phyloP scores from a whole-genome alignment of 2,329 filamentous ascomycete species.

The Fusarium mangiferae region DNA sequence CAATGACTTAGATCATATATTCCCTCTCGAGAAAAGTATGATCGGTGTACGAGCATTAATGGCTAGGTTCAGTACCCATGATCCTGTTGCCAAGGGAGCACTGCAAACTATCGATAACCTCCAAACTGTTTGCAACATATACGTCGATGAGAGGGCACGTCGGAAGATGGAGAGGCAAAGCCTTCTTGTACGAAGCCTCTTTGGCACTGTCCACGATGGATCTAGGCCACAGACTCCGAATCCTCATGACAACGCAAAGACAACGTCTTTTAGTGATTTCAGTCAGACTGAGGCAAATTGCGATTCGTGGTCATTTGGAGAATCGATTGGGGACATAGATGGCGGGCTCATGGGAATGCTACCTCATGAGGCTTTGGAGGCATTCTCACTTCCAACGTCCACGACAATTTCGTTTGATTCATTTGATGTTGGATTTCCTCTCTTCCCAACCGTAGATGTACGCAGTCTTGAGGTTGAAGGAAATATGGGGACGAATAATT shows the following conservation, averaged over 20 bases:
- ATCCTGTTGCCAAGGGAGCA: background rate
- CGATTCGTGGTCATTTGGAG: background rate
- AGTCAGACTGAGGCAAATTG: background rate
- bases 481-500: background rate
- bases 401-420: background rate
- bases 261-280: accelerated
- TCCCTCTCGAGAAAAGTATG: background rate
- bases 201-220: background rate
- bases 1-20: background rate
- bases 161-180: background rate
- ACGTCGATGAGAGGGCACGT: background rate
- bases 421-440: background rate
- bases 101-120: background rate
- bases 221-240: background rate
- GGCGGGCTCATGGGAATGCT: background rate
- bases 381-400: background rate
- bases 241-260: background rate
- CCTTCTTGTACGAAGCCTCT: background rate
- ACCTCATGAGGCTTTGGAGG: background rate
- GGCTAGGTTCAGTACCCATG: background rate
- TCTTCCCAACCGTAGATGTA: background rate
- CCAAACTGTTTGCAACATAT: background rate
- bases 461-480: background rate
- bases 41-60: background rate
- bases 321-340: background rate